A percentile compares a stretch with the other conserved stretches of the same genome.
Evolutionary conservation across 2,329 filamentous ascomycete species (phyloP).

Genomic region (Graphilbum ipis-grandicollis): DNA sequence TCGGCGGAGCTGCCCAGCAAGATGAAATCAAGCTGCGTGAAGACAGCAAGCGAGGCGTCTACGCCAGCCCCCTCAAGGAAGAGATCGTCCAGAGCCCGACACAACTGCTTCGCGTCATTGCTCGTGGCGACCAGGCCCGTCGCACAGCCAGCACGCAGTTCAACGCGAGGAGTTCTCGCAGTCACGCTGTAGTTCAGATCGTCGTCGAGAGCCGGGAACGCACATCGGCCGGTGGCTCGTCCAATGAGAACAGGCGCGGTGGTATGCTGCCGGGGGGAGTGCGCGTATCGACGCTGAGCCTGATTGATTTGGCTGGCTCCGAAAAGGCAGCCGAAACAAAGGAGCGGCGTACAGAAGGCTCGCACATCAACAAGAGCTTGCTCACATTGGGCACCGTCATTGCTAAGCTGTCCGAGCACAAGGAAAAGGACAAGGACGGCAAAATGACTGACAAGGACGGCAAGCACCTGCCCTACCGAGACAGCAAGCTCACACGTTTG

Average conservation of each 20-base stretch:
- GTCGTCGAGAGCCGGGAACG: slow-evolving; percentile 93
- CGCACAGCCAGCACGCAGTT: slow-evolving; percentile 91
- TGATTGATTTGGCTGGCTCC: slow-evolving; percentile 93
- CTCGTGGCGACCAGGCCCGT: slow-evolving; percentile 77
- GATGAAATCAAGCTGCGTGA: slow-evolving; percentile 97
- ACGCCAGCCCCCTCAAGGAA: slow-evolving; percentile 89
- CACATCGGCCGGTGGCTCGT: slow-evolving; percentile 33
- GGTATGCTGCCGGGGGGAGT: slow-evolving; percentile 71
- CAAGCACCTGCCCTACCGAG: slow-evolving; percentile 88
- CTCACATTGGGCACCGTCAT: slow-evolving; percentile 93
- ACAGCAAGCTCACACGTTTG: slow-evolving; percentile 90
- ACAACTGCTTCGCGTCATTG: slow-evolving; percentile 85
- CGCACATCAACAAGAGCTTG: slow-evolving; percentile 96
- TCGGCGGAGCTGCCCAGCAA: slow-evolving; percentile 38
- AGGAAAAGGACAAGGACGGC: slow-evolving; percentile 70
- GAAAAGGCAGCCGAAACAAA: slow-evolving; percentile 93
- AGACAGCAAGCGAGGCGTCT: slow-evolving; percentile 90
- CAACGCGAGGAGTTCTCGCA: slow-evolving; percentile 90
- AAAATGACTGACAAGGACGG: slow-evolving; percentile 62
- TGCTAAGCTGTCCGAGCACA: slow-evolving; percentile 73
- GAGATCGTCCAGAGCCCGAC: slow-evolving; percentile 98
- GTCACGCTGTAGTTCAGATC: slow-evolving; percentile 96
- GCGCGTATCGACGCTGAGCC: slow-evolving; percentile 79
- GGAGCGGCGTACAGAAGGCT: slow-evolving; percentile 82
- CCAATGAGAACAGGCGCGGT: slow-evolving; percentile 45